A percentile compares a stretch with the other conserved stretches of the same genome.
These are phyloP conservation scores for Keithomyces neogunnii DNA, from an alignment of 2,329 filamentous ascomycete species.

Conservation along the genomic window DNA sequence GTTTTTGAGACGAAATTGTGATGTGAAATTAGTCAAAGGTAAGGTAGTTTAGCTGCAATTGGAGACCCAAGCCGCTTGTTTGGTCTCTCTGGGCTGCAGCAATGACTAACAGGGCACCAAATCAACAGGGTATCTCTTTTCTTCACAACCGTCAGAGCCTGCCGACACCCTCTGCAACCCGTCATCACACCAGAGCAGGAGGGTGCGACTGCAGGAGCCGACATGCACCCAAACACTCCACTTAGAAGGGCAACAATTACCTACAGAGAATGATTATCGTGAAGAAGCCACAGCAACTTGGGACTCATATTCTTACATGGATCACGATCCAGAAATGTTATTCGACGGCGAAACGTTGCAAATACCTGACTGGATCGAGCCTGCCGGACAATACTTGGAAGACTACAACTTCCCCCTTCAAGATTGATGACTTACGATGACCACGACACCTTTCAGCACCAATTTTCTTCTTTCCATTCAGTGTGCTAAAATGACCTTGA, in stretches of 20 bases:
- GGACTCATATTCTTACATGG: conserved; percentile 8
- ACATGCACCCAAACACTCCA: conserved; percentile 1
- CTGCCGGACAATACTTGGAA: conserved; percentile 6
- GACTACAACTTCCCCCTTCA: conserved; percentile 5
- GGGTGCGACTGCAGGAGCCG: conserved; percentile 7
- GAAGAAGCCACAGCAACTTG: conserved; percentile 8
- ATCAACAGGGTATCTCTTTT: conserved; percentile 7
- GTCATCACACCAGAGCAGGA: conserved; percentile 7
- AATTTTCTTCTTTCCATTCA: neutral
- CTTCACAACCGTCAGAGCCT: conserved; percentile 4
- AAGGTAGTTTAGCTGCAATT: neutral
- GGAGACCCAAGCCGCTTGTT: neutral
- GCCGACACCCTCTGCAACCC: conserved; percentile 3
- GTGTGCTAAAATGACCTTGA: neutral
- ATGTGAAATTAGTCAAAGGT: conserved; percentile 10
- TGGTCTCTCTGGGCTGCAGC: neutral
- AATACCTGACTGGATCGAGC: conserved; percentile 7
- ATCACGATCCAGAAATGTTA: conserved; percentile 6
- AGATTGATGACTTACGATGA: conserved; percentile 1
- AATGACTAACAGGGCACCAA: conserved; percentile 1
- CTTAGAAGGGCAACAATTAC: conserved; percentile 1
- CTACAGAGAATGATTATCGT: conserved; percentile 6
- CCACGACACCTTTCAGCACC: neutral
- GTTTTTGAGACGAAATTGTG: conserved; percentile 8
- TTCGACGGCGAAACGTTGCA: conserved; percentile 6